These are phyloP conservation scores for Botryotinia globosa DNA, from an alignment of 2,329 filamentous ascomycete genomes.

Conservation along the genomic window DNA sequence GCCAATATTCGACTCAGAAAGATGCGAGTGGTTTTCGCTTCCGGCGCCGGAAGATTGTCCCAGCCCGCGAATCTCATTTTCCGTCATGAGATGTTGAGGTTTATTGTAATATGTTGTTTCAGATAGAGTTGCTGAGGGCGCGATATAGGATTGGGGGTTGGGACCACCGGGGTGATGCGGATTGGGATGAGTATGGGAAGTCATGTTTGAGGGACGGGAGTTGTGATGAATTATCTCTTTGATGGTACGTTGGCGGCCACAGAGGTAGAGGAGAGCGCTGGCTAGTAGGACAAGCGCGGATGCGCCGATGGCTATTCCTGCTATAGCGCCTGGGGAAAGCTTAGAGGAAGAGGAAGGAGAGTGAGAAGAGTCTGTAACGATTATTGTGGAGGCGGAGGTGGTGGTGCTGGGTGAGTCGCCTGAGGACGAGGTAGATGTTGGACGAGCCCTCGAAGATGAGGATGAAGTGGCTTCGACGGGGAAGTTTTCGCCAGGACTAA, in stretches of 20 bases:
- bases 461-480: constrained; percentile 26
- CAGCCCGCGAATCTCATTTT: neutral
- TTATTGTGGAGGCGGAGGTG: constrained; percentile 4
- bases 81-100: constrained; percentile 3
- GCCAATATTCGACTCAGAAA: neutral
- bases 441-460: constrained; percentile 13
- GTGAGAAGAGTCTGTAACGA: neutral
- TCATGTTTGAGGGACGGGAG: constrained; percentile 6
- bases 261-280: constrained; percentile 29
- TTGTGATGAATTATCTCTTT: constrained; percentile 27
- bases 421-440: constrained; percentile 23
- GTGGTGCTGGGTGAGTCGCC: constrained; percentile 4
- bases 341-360: neutral
- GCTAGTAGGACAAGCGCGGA: constrained; percentile 27
- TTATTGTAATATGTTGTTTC: constrained; percentile 5
- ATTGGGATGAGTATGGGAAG: neutral
- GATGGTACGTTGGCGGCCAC: constrained; percentile 31
- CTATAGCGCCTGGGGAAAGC: constrained; percentile 30
- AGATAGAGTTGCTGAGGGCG: constrained; percentile 1
- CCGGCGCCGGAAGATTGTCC: neutral
- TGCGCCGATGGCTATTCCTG: constrained; percentile 31
- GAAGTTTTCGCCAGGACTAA: constrained; percentile 31
- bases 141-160: neutral
- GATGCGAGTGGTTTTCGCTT: neutral
- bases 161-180: neutral